Base-by-base conservation (phyloP, 1,139 yeast genomes). In the Zygosaccharomyces sapae region DNA sequence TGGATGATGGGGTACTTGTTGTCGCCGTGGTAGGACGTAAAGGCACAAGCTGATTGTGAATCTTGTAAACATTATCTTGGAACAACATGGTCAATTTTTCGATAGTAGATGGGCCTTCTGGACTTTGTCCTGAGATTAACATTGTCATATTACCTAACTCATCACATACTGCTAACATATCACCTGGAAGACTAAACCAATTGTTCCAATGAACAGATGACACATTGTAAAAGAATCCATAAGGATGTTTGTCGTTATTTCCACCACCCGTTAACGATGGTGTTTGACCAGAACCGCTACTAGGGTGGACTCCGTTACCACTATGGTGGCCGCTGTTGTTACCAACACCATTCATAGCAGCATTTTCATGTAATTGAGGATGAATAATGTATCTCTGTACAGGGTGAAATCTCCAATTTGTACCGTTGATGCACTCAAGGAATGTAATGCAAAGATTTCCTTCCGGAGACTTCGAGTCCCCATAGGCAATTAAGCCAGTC, bases 371-470 rank as follows among this genome's bases (percentile, higher is more conserved):
- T 30, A 64, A 47, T 46, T 63, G 62, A 6, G 68, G 65, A 44
- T 64, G 66, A 13, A 65, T 56, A 8, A 57, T 48, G 48, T 65
- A 66, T 25, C 53, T 56, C 37, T 62, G 58, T 5, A 67, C 64
- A 6, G 66, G 59, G 44, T 63, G 68, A 37, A 66, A 61, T 44
- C 68, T 56, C 67, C 69, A 66, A 46, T 64, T 66, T 12, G 59
- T 58, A n/a, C 68, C 69, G 49, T 66, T 66, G 12, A 65, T 57
- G 6, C 62, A 58, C 45, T 66, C 69, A 27, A 66, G 41, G 43
- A 65, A 64, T 2, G 69, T 64, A 7, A 66, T 53, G 24, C 65
- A 62, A 6, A 66, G 51, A 44, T 64, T 64, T 5, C 62, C 58
- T 29, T 63, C 55, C 5, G 53, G n/a, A n/a, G 65, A 58, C 12